Base-by-base conservation (phyloP, 768 basidiomycete species). In the Amylocystis lapponica region DNA sequence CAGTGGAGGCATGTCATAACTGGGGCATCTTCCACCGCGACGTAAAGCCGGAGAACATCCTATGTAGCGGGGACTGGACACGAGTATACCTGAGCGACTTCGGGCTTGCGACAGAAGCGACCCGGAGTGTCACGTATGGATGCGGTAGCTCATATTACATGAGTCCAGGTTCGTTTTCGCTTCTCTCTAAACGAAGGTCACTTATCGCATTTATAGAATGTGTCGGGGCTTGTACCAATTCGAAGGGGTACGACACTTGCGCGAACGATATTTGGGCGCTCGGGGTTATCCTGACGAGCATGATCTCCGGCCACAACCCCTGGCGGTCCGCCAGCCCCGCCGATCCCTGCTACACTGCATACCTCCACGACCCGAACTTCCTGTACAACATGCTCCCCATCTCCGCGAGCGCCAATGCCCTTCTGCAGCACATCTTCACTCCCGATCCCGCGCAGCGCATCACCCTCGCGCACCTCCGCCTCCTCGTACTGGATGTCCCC, bases 361-460 rank as follows among this genome's bases (percentile, higher is more conserved):
- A 64, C 60, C 57, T 74, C 37, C 55, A 59, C 41, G 63, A 74
- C 52, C 64, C 66, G 20, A 61, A 70, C 42, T 72, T 72, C 59
- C 93, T 93, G 67, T 66, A 66, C 27, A 40, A 50, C 29, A 69
- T 71, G 58, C 66, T 80, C 5, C 75, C 75, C 43, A 71, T 80
- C 61, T 76, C 77, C 8, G 48, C 58, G 16, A 63, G 61, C 35
- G 66, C 68, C 45, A 67, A 77, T 58, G 58, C 61, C 17, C 65
- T 79, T 46, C 65, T 81, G 45, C 66, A 66, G 42, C 63, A 65
- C 27, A 66, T 90, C 47, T 89, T 93, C 66, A 62, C 67, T n/a
- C 61, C 81, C 39, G 77, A 87, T 54, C 82, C 86, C 6, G 46
- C 65, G 5, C 55, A 59, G 22, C 81, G 89, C 25, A 78, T 83